Percentiles rank a stretch among this genome's conserved stretches.
Evolutionary conservation across 129 eudicot species (phyloP).

Genomic region (Tanacetum coccineum): DNA sequence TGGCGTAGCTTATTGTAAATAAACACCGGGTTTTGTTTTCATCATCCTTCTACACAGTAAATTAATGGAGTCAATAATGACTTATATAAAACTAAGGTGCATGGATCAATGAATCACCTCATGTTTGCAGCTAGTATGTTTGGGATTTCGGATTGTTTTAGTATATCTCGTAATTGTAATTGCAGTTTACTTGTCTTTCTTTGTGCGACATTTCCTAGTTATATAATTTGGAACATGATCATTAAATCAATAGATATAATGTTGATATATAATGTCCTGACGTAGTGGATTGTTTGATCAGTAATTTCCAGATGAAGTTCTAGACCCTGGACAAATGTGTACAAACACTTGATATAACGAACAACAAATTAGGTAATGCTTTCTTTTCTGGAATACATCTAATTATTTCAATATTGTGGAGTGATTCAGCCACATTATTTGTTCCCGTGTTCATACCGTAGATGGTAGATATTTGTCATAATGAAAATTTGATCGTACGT

Average conservation of each 20-base stretch:
- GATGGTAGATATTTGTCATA: too few species aligned
- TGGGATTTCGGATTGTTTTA: not conserved
- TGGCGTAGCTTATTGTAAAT: not conserved
- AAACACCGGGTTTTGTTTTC: too few species aligned
- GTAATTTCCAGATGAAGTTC: too few species aligned
- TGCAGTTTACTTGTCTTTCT: constrained; percentile 14
- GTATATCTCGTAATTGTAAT: constrained; percentile 1
- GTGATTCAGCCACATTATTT: too few species aligned
- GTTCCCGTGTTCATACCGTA: too few species aligned
- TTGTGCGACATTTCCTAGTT: not conserved
- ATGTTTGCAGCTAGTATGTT: constrained; percentile 13
- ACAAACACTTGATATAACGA: constrained; percentile 72
- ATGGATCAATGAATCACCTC: constrained; percentile 2
- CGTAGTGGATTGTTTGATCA: constrained; percentile 26
- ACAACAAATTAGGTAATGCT: constrained; percentile 60
- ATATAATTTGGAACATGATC: constrained; percentile 7
- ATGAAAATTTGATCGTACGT: too few species aligned
- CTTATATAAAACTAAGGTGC: not conserved
- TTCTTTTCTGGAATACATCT: too few species aligned
- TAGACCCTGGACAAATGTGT: constrained; percentile 68
- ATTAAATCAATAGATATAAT: constrained; percentile 4
- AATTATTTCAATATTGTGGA: too few species aligned
- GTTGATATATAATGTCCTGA: constrained; percentile 19
- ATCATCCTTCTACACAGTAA: not conserved
- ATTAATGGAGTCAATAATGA: not conserved